Percentiles rank a stretch among this genome's conserved stretches.
Evolutionary conservation across 2,329 filamentous ascomycete genomes (phyloP).

Genomic region (Ceratocystiopsis sp.): DNA sequence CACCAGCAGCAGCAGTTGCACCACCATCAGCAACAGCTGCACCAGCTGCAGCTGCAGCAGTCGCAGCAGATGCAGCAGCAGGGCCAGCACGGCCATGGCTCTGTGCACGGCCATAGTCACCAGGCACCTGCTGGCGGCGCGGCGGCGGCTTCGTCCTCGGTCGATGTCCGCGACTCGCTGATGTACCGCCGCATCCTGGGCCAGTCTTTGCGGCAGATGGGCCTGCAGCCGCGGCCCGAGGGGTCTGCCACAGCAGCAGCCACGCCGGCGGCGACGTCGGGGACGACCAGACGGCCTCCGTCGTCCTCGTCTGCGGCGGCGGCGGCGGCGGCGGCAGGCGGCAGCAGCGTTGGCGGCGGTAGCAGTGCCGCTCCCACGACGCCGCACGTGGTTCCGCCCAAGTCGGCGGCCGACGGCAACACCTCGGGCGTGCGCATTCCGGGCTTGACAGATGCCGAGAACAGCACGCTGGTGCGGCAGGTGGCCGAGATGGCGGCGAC

Average conservation of each 20-base stretch:
- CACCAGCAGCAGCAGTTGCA: not conserved
- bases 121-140: conserved; percentile 9
- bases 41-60: not conserved
- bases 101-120: no score
- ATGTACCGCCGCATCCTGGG: conserved; percentile 87
- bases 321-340: not conserved
- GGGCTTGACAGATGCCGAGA: conserved; percentile 68
- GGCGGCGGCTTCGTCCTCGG: conserved; percentile 30
- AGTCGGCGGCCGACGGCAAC: conserved; percentile 11
- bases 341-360: not conserved
- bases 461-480: conserved; percentile 62
- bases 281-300: not conserved
- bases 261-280: not conserved
- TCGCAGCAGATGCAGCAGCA: no score
- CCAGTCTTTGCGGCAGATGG: conserved; percentile 74
- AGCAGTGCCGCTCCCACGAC: not conserved
- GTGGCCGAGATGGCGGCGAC: conserved; percentile 90
- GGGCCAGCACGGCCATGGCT: no score
- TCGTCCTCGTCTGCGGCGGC: not conserved
- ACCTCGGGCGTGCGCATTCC: conserved; percentile 35
- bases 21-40: not conserved
- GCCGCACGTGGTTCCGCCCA: no score
- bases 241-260: no score
- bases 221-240: conserved; percentile 35
- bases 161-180: conserved; percentile 70